Conservation (phyloP, 768 basidiomycete species). For the Lactarius trivialis region DNA sequence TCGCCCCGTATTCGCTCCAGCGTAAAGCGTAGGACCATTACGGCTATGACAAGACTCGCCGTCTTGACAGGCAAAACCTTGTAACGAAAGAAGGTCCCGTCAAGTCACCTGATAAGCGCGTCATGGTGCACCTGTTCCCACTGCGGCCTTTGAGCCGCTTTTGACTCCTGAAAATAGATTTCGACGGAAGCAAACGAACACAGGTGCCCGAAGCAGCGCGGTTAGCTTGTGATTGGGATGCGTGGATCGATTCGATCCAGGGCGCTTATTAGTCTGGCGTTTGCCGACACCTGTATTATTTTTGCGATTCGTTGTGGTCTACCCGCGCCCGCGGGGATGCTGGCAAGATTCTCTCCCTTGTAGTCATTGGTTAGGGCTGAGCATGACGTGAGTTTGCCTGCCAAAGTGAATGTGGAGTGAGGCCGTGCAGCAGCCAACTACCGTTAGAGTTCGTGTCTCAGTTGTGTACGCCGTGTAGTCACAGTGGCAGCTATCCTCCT, state of each 20-base stretch:
- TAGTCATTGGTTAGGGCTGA: not conserved
- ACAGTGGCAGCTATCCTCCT: not conserved
- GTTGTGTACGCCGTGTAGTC: not conserved
- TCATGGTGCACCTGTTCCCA: not conserved
- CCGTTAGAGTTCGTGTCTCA: not conserved
- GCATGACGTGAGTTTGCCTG: not conserved
- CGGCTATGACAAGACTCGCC: slow-evolving; percentile 4
- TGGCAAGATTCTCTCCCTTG: not conserved
- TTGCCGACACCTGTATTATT: not conserved
- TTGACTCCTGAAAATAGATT: not conserved
- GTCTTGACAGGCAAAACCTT: slow-evolving; percentile 18
- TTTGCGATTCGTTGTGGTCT: not conserved
- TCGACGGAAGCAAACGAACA: not conserved
- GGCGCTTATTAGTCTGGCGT: slow-evolving; percentile 8
- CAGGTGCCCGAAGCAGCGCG: not conserved
- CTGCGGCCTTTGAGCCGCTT: slow-evolving; percentile 1
- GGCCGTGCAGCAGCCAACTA: not conserved
- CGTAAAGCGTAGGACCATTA: not conserved
- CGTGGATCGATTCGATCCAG: not conserved
- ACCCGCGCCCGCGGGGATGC: not conserved
- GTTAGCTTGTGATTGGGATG: not conserved
- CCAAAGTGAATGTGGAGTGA: not conserved
- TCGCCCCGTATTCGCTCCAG: not conserved
- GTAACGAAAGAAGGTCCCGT: slow-evolving; percentile 4
- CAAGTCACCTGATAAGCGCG: slow-evolving; percentile 10